phyloP scores from a whole-genome alignment of 2,329 filamentous ascomycete species.

The Phialemonium atrogriseum region DNA sequence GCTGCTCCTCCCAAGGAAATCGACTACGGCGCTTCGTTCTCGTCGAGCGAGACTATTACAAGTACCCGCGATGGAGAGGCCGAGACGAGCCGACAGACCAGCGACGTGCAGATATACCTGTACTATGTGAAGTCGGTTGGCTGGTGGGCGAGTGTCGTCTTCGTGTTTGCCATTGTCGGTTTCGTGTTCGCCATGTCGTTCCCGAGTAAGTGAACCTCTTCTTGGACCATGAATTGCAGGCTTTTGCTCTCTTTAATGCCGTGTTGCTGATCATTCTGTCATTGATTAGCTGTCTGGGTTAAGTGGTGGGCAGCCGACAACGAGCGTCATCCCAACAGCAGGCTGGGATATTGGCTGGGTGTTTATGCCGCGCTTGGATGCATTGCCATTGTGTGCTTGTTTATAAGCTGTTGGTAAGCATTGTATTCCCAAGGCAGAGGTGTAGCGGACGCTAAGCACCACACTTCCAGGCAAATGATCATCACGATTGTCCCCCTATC shows the following conservation, averaged over 20 bases:
- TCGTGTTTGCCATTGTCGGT: conserved; percentile 11
- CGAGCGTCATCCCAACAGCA: conserved; percentile 24
- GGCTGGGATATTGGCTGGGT: conserved; percentile 26
- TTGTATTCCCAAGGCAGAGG: not conserved
- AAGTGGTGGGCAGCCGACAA: conserved; percentile 39
- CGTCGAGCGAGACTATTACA: conserved; percentile 6
- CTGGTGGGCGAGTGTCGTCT: conserved; percentile 12
- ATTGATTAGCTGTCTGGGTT: conserved; percentile 32
- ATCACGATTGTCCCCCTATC: conserved; percentile 21
- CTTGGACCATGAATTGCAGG: too few relatives aligned
- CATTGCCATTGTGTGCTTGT: conserved; percentile 14
- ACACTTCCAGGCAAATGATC: conserved; percentile 18
- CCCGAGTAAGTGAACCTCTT: conserved; percentile 14
- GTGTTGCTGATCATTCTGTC: not conserved
- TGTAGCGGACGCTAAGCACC: too few relatives aligned
- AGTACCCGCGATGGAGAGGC: not conserved
- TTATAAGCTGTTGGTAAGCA: conserved; percentile 15
- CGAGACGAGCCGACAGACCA: conserved; percentile 10
- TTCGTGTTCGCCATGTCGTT: conserved; percentile 16
- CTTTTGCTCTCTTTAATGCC: conserved; percentile 1
- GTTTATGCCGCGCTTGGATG: conserved; percentile 22
- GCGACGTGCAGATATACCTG: conserved; percentile 15
- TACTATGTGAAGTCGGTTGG: conserved; percentile 15
- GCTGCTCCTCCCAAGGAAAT: conserved; percentile 3
- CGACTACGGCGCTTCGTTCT: conserved; percentile 6